Base-by-base conservation (phyloP, 352 stramenopile genomes). In the Phytopythium oedochilum region DNA sequence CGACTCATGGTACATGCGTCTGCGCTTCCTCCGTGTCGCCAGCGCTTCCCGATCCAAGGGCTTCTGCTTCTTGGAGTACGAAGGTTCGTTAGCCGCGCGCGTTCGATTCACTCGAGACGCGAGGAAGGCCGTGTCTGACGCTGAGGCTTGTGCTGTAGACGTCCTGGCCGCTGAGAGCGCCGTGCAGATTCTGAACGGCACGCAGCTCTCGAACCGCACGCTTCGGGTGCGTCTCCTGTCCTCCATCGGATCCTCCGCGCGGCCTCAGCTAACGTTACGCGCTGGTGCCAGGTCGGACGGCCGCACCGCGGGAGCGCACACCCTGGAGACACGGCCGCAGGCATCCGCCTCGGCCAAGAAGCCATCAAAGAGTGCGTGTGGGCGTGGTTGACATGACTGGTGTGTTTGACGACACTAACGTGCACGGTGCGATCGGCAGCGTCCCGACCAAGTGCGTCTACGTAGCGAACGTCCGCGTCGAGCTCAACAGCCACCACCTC, bases 61-160 rank as follows among this genome's bases (percentile, higher is more conserved):
- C 0, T 92, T 89, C 47, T 92, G 82, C 60, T 92, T 92, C 57
- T 64, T 92, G 53, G 82, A 92, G 52, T 92, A 87, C 35, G 77
- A 92, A 42, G 71, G 71, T 80, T 38, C n/a, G n/a, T n/a, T n/a
- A n/a, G n/a, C n/a, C n/a, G n/a, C n/a, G 62, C 28, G 3, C 5
- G 15, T 8, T 29, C 14, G 18, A 38, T 22, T 5, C 55, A 11
- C 15, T 38, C 17, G 8, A 3, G 8, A 29, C 22, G 15, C 17
- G 10, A 22, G 23, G 8, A 12, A 17, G 14, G 1, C 18, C 22
- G 22, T 28, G n/a, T 18, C 23, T 28, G 31, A 29, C 2, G 20
- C 7, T 48, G 5, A 12, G 15, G 29, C 39, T 11, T 55, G 14
- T 54, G 45, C 9, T 48, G 9, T 9, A 80, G 82, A 92, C 43